Base-by-base conservation (phyloP, 768 basidiomycete genomes). In the Podaxis sp. region DNA sequence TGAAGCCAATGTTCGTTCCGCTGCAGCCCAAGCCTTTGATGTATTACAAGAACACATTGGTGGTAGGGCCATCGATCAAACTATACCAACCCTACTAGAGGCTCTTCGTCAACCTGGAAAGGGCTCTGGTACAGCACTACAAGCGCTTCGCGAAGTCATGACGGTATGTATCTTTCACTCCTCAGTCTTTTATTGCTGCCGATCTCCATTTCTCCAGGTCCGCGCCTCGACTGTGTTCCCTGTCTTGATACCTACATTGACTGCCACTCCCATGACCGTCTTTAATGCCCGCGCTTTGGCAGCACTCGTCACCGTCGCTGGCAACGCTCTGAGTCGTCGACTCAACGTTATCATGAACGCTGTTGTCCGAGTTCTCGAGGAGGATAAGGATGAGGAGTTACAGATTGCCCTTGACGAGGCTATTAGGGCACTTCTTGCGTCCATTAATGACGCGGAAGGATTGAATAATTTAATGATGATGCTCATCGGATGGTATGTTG, bases 171-270 rank as follows among this genome's bases (percentile, higher is more conserved):
- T 12, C 17, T 38, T 2, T 36, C 24, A 3, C 30, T 59, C 15
- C 56, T 36, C 46, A 26, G 46, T 5, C 30, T 11, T 11, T 19
- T 54, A 36, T 53, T 59, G 24, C 48, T 7, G 38, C 22, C 13
- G 53, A 68, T 64, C 48, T 61, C 33, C 33, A n/a, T 17, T 36
- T 33, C 57, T 39, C 51, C 33, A 95, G 92, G 92, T 98, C 68
- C 93, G 96, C 42, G 93, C 96, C 13, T 83, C 89, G 44, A 95
- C 92, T 9, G 95, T 99, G 42, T 99, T 99, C 92, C 97, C 97
- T 0, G 92, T 98, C 19, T 80, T 99, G 61, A 93, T 99, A 63
- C 97, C 96, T 0, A 96, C 95, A 0, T 79, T 99, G 64, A 95
- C 92, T 44, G 85, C 91, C 4, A 84, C 84, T 6, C 97, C 96